Evolutionary conservation across 208 protist species (phyloP).

Genomic region (Crithidia mellificae): DNA sequence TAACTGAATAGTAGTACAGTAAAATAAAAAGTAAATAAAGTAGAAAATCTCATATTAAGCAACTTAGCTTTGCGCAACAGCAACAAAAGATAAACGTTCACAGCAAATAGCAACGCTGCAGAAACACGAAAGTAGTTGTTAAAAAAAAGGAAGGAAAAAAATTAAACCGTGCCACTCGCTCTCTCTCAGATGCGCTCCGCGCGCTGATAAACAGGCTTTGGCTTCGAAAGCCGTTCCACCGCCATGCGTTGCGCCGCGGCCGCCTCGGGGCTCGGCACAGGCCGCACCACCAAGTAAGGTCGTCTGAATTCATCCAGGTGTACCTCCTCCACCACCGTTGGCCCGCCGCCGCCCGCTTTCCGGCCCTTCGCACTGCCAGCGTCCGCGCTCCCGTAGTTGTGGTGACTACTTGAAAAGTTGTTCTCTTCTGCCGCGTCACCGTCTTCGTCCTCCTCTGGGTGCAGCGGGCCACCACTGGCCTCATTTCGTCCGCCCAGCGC

Average conservation of each 20-base stretch:
- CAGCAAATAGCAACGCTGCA: background rate
- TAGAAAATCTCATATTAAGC: too few species aligned
- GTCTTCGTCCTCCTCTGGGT: conserved; percentile 14
- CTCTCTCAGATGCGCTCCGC: conserved; percentile 22
- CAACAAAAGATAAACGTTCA: too few species aligned
- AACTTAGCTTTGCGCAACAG: too few species aligned
- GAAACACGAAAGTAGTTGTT: background rate
- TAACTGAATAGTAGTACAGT: too few species aligned
- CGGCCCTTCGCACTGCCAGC: background rate
- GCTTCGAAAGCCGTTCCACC: conserved; percentile 54
- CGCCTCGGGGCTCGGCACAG: conserved; percentile 49
- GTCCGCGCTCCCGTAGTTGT: background rate
- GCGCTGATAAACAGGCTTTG: conserved; percentile 49
- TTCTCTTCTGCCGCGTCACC: too few species aligned
- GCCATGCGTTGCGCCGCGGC: conserved; percentile 49
- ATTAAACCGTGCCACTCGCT: background rate
- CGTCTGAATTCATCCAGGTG: conserved; percentile 66
- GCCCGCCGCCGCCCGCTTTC: background rate
- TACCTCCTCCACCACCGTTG: conserved; percentile 66
- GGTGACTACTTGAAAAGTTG: too few species aligned
- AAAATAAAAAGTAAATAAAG: too few species aligned
- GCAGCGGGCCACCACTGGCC: background rate
- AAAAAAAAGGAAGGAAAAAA: conserved; percentile 12
- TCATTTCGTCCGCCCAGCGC: background rate
- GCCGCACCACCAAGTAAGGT: conserved; percentile 73